Percentiles rank a stretch among this genome's conserved stretches.
phyloP scores from a whole-genome alignment of 2,329 filamentous ascomycete species.

The Alternaria ventricosa region DNA sequence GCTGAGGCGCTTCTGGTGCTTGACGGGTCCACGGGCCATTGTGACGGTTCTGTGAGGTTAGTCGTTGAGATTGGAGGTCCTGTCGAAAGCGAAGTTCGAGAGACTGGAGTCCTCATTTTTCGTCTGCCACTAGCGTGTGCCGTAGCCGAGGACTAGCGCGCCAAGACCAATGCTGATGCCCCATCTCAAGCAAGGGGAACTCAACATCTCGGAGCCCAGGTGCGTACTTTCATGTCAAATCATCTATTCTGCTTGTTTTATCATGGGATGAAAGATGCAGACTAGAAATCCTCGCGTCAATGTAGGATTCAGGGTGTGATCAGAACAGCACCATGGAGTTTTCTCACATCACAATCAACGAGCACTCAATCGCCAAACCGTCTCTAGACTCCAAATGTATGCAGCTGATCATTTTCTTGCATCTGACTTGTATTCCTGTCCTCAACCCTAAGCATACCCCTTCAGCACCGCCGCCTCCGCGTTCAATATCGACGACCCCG shows the following conservation, averaged over 20 bases:
- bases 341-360: neutral
- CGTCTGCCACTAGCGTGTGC: conserved; percentile 13
- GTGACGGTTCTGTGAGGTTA: conserved; percentile 54
- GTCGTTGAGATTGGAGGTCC: conserved; percentile 43
- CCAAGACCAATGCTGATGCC: neutral
- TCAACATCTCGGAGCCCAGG: neutral
- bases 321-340: neutral
- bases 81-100: conserved; percentile 23
- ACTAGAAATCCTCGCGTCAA: neutral
- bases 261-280: neutral
- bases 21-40: conserved; percentile 80
- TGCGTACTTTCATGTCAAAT: neutral
- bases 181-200: neutral
- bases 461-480: conserved; percentile 91
- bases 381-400: neutral
- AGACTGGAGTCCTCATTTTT: conserved; percentile 11
- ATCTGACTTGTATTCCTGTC: neutral
- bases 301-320: neutral
- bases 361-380: neutral
- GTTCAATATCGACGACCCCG: conserved; percentile 94
- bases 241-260: neutral
- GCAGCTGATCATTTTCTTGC: neutral
- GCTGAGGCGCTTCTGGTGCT: conserved; percentile 99
- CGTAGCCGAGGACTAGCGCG: conserved; percentile 13
- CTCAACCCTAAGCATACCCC: conserved; percentile 66